Evolutionary conservation across 163 green algal species (phyloP).

Genomic region (Trebouxiophyceae sp.): DNA sequence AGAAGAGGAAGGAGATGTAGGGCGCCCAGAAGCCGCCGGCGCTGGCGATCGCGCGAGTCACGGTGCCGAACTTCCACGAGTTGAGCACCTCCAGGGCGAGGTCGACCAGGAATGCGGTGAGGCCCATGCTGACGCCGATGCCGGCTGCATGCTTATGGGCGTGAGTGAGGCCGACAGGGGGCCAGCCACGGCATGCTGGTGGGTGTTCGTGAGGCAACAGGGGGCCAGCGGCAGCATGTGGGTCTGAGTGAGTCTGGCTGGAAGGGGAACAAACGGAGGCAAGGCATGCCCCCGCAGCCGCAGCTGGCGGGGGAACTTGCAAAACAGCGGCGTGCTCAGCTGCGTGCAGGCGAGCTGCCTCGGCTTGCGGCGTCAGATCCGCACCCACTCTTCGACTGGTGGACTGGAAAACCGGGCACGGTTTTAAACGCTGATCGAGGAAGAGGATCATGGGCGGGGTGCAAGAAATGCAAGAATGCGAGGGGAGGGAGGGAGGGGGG

Average conservation of each 20-base stretch:
- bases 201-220: no score
- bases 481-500: neutral
- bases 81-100: slow-evolving; percentile 31
- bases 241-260: no score
- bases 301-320: no score
- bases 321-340: neutral
- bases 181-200: no score
- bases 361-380: no score
- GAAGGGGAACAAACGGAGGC: neutral
- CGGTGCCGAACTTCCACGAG: slow-evolving; percentile 26
- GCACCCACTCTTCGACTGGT: no score
- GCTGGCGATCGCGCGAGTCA: slow-evolving; percentile 2
- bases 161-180: no score
- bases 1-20: slow-evolving; percentile 12
- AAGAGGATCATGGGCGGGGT: no score
- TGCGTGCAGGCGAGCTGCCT: neutral
- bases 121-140: slow-evolving; percentile 31
- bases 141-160: slow-evolving; percentile 15
- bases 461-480: no score
- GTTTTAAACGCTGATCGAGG: neutral
- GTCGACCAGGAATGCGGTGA: slow-evolving; percentile 33
- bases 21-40: slow-evolving; percentile 23
- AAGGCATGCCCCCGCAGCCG: no score
- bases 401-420: neutral
- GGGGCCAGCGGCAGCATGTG: no score